A percentile compares a stretch with the other conserved stretches of the same genome.
phyloP scores from a whole-genome alignment of 2,329 filamentous ascomycete genomes.

The Fusarium falciforme region DNA sequence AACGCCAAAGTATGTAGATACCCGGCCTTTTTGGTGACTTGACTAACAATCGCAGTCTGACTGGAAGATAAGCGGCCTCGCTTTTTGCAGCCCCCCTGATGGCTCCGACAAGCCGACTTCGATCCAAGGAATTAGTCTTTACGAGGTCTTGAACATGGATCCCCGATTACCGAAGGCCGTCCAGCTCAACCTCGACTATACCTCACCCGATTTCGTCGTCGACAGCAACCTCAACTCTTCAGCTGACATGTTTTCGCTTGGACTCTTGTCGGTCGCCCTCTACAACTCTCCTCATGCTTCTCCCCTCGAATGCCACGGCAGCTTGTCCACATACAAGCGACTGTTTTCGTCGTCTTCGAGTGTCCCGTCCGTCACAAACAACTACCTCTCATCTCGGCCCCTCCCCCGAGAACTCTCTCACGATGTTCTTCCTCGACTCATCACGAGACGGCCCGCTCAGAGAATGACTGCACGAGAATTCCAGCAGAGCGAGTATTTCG shows the following conservation, averaged over 20 bases:
- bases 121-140: conserved; percentile 82
- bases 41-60: conserved; percentile 73
- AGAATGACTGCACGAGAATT: conserved; percentile 90
- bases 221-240: conserved; percentile 87
- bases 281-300: conserved; percentile 96
- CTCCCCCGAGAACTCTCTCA: conserved; percentile 82
- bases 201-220: conserved; percentile 92
- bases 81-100: conserved; percentile 86
- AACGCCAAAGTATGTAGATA: conserved; percentile 80
- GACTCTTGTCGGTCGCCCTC: conserved; percentile 86
- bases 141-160: conserved; percentile 87
- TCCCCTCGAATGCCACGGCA: conserved; percentile 84
- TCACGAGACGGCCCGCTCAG: conserved; percentile 88
- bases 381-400: conserved; percentile 82
- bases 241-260: conserved; percentile 94
- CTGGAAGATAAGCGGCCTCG: conserved; percentile 97
- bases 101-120: conserved; percentile 79
- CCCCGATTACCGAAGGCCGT: conserved; percentile 83
- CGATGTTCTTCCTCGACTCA: conserved; percentile 84
- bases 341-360: conserved; percentile 82
- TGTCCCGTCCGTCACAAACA: conserved; percentile 83
- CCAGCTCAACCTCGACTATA: conserved; percentile 92
- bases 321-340: conserved; percentile 85
- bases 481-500: conserved; percentile 94
- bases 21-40: neutral